Evolutionary conservation across 2,329 filamentous ascomycete genomes (phyloP).

Genomic region (Phialophora chinensis): DNA sequence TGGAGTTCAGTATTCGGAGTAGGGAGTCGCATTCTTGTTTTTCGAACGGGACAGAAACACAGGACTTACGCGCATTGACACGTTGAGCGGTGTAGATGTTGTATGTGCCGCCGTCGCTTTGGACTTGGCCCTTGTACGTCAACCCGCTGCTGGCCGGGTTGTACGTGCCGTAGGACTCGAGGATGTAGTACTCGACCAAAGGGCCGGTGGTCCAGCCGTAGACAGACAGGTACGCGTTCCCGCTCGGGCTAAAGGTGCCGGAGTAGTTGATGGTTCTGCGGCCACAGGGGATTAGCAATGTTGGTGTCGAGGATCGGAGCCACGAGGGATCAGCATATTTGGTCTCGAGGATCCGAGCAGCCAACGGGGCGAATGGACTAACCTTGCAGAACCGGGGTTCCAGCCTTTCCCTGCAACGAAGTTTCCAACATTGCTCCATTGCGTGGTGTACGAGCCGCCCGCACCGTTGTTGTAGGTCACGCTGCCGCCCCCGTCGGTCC

Average conservation of each 20-base stretch:
- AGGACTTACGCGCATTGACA: constrained; percentile 41
- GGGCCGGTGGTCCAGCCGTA: constrained; percentile 52
- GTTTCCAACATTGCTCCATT: constrained; percentile 58
- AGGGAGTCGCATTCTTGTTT: not conserved
- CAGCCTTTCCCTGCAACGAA: constrained; percentile 66
- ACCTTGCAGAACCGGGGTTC: constrained; percentile 60
- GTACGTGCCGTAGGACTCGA: constrained; percentile 45
- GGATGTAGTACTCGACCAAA: constrained; percentile 48
- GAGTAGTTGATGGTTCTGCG: constrained; percentile 42
- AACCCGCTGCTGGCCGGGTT: constrained; percentile 42
- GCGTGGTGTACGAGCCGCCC: constrained; percentile 53
- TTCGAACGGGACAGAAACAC: too few relatives aligned
- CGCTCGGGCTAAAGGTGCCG: constrained; percentile 42
- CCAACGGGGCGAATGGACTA: constrained; percentile 32
- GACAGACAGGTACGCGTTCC: constrained; percentile 45
- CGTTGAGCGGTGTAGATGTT: constrained; percentile 48
- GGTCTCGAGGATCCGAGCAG: not conserved
- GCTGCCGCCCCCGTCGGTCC: constrained; percentile 54
- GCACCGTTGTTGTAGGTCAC: constrained; percentile 55
- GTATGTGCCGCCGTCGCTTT: constrained; percentile 48
- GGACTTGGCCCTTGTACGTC: constrained; percentile 45
- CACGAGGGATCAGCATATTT: not conserved
- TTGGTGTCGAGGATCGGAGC: not conserved
- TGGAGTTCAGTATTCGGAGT: not conserved
- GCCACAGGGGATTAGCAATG: not conserved